Evolutionary conservation across 768 basidiomycete genomes (phyloP).

Genomic region (Termitomyces eurrhizus): DNA sequence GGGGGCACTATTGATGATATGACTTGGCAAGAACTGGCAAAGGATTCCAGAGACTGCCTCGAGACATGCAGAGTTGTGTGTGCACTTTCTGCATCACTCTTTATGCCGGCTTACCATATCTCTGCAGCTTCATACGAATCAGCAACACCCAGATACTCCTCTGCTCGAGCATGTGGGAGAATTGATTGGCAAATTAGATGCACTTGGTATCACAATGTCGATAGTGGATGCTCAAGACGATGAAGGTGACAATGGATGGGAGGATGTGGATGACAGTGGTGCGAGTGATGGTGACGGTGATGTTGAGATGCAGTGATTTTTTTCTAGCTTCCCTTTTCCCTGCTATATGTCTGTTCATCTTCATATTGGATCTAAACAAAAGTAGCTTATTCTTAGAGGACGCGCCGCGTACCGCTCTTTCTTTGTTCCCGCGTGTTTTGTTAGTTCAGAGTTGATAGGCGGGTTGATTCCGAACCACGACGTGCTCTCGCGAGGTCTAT

Average conservation of each 20-base stretch:
- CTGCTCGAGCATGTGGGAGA: slow-evolving; percentile 74
- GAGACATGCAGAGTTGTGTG: slow-evolving; percentile 78
- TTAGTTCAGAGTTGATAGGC: background rate
- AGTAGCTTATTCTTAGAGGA: slow-evolving; percentile 23
- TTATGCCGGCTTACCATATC: slow-evolving; percentile 6
- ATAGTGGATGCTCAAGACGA: slow-evolving; percentile 53
- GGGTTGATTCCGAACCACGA: slow-evolving; percentile 6
- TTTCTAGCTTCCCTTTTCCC: background rate
- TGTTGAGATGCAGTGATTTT: slow-evolving; percentile 49
- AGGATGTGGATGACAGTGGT: slow-evolving; percentile 56
- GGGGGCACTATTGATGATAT: slow-evolving; percentile 47
- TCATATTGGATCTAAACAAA: slow-evolving; percentile 16
- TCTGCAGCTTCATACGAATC: slow-evolving; percentile 60
- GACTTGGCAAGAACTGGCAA: slow-evolving; percentile 74
- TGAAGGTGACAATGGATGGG: slow-evolving; percentile 51
- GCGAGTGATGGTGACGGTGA: slow-evolving; percentile 55
- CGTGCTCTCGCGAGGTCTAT: background rate
- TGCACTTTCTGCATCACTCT: slow-evolving; percentile 11
- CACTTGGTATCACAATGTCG: slow-evolving; percentile 60
- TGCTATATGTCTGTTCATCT: background rate
- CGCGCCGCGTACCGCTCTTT: background rate
- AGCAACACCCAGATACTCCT: slow-evolving; percentile 73
- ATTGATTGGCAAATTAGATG: slow-evolving; percentile 64
- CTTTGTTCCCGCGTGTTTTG: background rate
- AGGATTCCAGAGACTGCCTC: slow-evolving; percentile 75